These are phyloP conservation scores for Fusarium cyanostomum DNA, from an alignment of 2,329 filamentous ascomycete genomes.

Conservation along the genomic window DNA sequence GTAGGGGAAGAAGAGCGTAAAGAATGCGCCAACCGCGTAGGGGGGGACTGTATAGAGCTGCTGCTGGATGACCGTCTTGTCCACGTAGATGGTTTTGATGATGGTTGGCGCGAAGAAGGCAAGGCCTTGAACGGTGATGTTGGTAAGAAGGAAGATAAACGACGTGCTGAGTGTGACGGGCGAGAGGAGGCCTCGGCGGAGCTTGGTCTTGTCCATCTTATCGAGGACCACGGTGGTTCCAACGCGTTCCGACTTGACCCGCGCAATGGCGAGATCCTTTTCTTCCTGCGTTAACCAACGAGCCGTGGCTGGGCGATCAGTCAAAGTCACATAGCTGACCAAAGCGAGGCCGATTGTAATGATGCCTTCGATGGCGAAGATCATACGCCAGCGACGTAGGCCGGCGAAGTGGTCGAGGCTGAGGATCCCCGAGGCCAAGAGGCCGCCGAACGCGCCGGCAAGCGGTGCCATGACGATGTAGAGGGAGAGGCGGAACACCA, in stretches of 20 bases:
- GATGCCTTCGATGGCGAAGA: slow-evolving; percentile 77
- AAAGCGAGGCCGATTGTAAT: slow-evolving; percentile 62
- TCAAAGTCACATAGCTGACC: slow-evolving; percentile 68
- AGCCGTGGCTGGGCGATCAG: slow-evolving; percentile 72
- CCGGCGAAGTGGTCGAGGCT: slow-evolving; percentile 65
- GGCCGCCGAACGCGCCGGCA: slow-evolving; percentile 73
- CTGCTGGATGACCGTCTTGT: slow-evolving; percentile 64
- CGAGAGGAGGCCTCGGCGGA: slow-evolving; percentile 69
- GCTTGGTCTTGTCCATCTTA: slow-evolving; percentile 67
- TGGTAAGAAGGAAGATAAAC: slow-evolving; percentile 70
- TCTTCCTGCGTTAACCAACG: slow-evolving; percentile 71
- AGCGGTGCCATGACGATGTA: slow-evolving; percentile 74
- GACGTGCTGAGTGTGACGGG: slow-evolving; percentile 63
- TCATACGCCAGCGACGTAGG: slow-evolving; percentile 72
- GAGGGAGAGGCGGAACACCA: slow-evolving; percentile 69
- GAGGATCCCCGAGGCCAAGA: slow-evolving; percentile 70
- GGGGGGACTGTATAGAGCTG: slow-evolving; percentile 77
- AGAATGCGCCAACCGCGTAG: slow-evolving; percentile 74
- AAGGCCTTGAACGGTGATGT: slow-evolving; percentile 77
- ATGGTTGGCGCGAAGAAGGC: slow-evolving; percentile 79
- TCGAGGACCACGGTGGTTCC: slow-evolving; percentile 66
- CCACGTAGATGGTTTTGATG: slow-evolving; percentile 72
- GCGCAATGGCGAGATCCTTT: slow-evolving; percentile 68
- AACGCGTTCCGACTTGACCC: slow-evolving; percentile 67
- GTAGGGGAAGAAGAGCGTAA: slow-evolving; percentile 69